Percentiles rank a stretch among this genome's conserved stretches.
Conservation (phyloP, 2,329 filamentous ascomycete species). For the Penicillium sp. region DNA sequence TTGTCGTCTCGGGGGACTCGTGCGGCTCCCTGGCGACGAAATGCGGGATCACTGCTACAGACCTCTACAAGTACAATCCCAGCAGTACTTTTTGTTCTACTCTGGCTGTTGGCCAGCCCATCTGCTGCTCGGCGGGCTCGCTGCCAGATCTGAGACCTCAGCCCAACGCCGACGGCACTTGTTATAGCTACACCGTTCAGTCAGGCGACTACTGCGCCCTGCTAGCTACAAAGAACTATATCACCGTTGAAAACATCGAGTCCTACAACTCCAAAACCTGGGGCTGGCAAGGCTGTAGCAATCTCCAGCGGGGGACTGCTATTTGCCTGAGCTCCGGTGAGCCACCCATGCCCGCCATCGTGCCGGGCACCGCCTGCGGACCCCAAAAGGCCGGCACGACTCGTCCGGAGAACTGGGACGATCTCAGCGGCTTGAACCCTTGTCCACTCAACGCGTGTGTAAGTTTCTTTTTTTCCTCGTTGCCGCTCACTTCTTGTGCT, state of each 20-base stretch:
- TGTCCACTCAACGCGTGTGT: slow-evolving; percentile 40
- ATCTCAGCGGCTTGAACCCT: slow-evolving; percentile 38
- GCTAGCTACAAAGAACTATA: background rate
- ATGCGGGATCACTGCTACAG: background rate
- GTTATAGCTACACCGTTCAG: background rate
- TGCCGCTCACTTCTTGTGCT: slow-evolving; percentile 22
- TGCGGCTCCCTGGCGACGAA: background rate
- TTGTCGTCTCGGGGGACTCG: background rate
- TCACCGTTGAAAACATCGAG: background rate
- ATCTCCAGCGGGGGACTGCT: background rate
- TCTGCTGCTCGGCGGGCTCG: slow-evolving; percentile 15
- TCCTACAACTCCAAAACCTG: slow-evolving; percentile 1
- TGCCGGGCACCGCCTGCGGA: slow-evolving; percentile 4
- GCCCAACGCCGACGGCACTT: slow-evolving; percentile 22
- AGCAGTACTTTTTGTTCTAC: background rate
- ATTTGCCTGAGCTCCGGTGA: slow-evolving; percentile 5
- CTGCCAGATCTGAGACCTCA: slow-evolving; percentile 24
- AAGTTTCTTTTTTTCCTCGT: too few species aligned
- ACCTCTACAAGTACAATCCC: background rate
- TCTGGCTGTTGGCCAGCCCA: slow-evolving; percentile 16
- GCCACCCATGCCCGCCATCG: background rate
- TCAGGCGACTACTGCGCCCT: background rate
- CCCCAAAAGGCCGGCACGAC: slow-evolving; percentile 2
- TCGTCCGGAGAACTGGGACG: background rate
- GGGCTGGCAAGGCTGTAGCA: slow-evolving; percentile 4